These are phyloP conservation scores for Nectriaceae sp. DNA, from an alignment of 2,329 filamentous ascomycete species.

Conservation along the genomic window DNA sequence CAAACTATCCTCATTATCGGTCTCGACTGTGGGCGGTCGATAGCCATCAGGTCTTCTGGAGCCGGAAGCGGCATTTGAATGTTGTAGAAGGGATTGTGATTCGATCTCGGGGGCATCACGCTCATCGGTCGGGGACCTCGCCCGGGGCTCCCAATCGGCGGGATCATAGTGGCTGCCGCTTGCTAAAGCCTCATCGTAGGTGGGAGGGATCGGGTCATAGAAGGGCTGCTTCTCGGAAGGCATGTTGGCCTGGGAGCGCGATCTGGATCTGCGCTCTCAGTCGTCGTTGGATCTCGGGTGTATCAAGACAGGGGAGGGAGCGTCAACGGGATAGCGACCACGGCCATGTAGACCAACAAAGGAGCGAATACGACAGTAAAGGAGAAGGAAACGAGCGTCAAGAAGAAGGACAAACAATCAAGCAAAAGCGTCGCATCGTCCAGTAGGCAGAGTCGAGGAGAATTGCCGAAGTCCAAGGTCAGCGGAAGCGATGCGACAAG, in stretches of 20 bases:
- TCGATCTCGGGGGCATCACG: conserved; percentile 72
- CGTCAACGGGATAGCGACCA: too few species aligned
- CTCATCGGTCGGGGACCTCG: conserved; percentile 45
- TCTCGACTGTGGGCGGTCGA: conserved; percentile 78
- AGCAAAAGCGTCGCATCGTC: conserved; percentile 24
- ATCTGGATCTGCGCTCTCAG: background rate
- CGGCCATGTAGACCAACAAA: conserved; percentile 20
- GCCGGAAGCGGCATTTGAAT: conserved; percentile 44
- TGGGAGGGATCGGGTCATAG: conserved; percentile 46
- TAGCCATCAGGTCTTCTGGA: conserved; percentile 61
- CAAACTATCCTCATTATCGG: conserved; percentile 65
- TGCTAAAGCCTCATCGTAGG: conserved; percentile 45
- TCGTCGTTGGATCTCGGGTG: conserved; percentile 3
- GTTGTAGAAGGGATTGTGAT: conserved; percentile 72
- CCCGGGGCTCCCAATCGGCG: conserved; percentile 32
- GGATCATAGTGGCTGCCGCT: conserved; percentile 35
- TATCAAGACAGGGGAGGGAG: conserved; percentile 8
- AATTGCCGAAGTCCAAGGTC: conserved; percentile 7
- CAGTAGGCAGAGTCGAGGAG: conserved; percentile 2
- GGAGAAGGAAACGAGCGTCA: conserved; percentile 29
- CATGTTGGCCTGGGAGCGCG: conserved; percentile 25
- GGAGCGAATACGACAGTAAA: conserved; percentile 2
- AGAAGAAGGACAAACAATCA: conserved; percentile 25
- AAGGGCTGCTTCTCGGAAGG: conserved; percentile 44
- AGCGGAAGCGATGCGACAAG: conserved; percentile 5